Base-by-base conservation (phyloP, 1,284 basidiomycete species). In the Marasmius tenuissimus region DNA sequence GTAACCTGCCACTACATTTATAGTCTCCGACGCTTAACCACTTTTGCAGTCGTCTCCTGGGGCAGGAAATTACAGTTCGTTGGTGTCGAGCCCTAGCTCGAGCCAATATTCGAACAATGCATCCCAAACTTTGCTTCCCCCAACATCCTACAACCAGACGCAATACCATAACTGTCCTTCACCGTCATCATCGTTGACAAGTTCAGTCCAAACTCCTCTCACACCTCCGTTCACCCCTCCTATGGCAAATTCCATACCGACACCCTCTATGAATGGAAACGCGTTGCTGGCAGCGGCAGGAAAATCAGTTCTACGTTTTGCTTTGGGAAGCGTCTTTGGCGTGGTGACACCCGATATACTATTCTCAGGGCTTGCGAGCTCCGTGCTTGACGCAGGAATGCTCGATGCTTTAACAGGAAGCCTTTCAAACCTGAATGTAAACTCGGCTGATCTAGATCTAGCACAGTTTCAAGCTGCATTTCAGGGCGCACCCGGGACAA, bases 381-480 rank as follows among this genome's bases (percentile, higher is more conserved):
- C 40, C 12, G 18, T 63, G 33, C 50, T 63, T 12, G 51, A 57
- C 27, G 22, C 18, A 14, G 47, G 52, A 18, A 34, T 48, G 2
- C 45, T 63, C 11, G 35, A 55, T 18, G 37, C 47, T n/a, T 33
- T 61, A 5, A 61, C 34, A 11, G 49, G 39, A 34, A 61, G 60
- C 45, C 58, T 59, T 34, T 56, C 59, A 27, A 65, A 59, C 34
- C 55, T 59, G 9, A 42, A 57, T 39, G 47, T 61, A 27, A 59
- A 33, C 10, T 37, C 48, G n/a, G 63, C 59, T 7, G 69, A 69
- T 2, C 61, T 73, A 14, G 68, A 69, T 6, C 62, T 66, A 20
- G 60, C 66, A 3, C 67, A 72, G 35, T 56, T 75, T 45, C 71
- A 73, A 58, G 68, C 70, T 53, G 71, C 73, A 37, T 61, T 73